Evolutionary conservation across 2,329 filamentous ascomycete genomes (phyloP).

Genomic region (Botrytis porri): DNA sequence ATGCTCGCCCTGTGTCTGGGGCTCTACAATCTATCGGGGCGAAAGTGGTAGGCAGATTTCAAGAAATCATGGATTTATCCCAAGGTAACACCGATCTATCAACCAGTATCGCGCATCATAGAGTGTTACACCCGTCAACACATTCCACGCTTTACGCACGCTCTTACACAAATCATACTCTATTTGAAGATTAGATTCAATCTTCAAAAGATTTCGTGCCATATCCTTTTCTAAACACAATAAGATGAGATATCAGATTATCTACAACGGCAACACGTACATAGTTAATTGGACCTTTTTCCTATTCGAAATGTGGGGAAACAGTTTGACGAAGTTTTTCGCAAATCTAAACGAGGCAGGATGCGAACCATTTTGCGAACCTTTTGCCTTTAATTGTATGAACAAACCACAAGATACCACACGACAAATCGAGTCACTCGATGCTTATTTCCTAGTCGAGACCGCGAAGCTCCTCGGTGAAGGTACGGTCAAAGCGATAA

Average conservation of each 20-base stretch:
- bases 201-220: not conserved
- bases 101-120: not conserved
- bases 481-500: not conserved
- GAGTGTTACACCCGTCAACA: not conserved
- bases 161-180: not conserved
- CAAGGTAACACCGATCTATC: not conserved
- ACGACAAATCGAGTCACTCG: not conserved
- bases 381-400: constrained; percentile 8
- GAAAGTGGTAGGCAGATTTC: not conserved
- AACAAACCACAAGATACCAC: constrained; percentile 17
- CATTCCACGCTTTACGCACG: not conserved
- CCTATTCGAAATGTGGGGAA: not conserved
- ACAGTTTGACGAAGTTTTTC: not conserved
- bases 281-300: not conserved
- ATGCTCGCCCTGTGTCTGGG: not conserved
- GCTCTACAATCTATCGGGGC: constrained; percentile 8
- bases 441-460: not conserved
- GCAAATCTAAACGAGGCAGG: not conserved
- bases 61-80: not conserved
- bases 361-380: constrained; percentile 11
- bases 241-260: not conserved
- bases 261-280: not conserved
- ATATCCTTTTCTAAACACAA: not conserved
- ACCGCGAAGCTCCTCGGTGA: not conserved
- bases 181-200: not conserved